Evolutionary conservation across 2,329 filamentous ascomycete species (phyloP).

Genomic region (Epichloe uncinata): DNA sequence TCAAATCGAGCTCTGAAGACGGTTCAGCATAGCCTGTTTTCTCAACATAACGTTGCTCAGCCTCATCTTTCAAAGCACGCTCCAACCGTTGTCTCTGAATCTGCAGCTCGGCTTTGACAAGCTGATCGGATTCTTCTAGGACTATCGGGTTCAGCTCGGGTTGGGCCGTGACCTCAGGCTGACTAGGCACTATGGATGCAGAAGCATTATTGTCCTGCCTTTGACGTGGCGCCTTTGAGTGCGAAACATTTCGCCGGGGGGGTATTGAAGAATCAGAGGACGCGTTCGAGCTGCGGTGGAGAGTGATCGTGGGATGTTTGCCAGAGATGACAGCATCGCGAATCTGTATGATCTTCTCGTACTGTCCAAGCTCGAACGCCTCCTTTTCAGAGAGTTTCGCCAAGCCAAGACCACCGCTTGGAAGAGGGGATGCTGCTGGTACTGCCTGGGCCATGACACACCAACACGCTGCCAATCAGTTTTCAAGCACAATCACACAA

Average conservation of each 20-base stretch:
- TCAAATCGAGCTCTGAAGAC: slow-evolving; percentile 54
- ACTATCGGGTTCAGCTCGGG: slow-evolving; percentile 71
- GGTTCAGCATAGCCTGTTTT: slow-evolving; percentile 36
- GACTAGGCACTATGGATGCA: not conserved
- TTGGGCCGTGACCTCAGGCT: slow-evolving; percentile 34
- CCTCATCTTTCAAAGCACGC: slow-evolving; percentile 60
- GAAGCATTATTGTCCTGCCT: not conserved
- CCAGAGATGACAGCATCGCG: slow-evolving; percentile 72
- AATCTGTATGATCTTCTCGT: slow-evolving; percentile 68
- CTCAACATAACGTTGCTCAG: slow-evolving; percentile 45
- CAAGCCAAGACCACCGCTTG: not conserved
- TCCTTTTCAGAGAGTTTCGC: slow-evolving; percentile 29
- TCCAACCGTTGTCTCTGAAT: slow-evolving; percentile 74
- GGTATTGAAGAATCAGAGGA: slow-evolving; percentile 9
- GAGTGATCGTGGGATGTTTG: slow-evolving; percentile 51
- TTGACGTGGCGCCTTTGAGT: not conserved
- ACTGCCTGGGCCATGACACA: slow-evolving; percentile 3
- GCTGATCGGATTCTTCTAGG: slow-evolving; percentile 72
- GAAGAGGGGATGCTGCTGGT: not conserved
- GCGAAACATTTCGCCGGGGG: not conserved
- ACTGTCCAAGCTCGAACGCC: slow-evolving; percentile 49
- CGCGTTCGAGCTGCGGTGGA: slow-evolving; percentile 28
- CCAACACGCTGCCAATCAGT: not conserved
- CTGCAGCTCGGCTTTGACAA: slow-evolving; percentile 70
- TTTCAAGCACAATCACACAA: not conserved